Percentiles rank a stretch among this genome's conserved stretches.
phyloP scores from a whole-genome alignment of 1,284 basidiomycete genomes.

The Wallemia hederae region DNA sequence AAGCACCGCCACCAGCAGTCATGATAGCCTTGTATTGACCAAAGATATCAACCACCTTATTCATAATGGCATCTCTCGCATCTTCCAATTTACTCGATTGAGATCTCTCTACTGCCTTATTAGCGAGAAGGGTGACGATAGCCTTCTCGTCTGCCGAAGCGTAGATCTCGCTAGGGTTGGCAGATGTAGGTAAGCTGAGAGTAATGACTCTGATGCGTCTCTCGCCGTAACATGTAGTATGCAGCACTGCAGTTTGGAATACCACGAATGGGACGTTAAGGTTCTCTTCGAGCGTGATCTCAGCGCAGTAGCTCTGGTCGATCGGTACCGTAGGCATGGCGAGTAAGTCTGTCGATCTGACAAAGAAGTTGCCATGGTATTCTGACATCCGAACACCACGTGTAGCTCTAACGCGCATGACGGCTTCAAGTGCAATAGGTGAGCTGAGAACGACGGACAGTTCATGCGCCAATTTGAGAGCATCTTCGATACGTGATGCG shows the following conservation, averaged over 20 bases:
- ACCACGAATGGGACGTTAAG: conserved; percentile 78
- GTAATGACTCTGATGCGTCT: conserved; percentile 88
- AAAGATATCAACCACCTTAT: conserved; percentile 71
- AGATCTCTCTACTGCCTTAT: conserved; percentile 87
- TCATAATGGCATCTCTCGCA: conserved; percentile 61
- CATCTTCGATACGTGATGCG: conserved; percentile 73
- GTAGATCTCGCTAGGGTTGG: conserved; percentile 73
- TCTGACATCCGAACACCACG: conserved; percentile 82
- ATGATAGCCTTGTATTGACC: conserved; percentile 85
- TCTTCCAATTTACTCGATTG: conserved; percentile 67
- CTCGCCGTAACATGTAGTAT: conserved; percentile 87
- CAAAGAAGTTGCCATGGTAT: conserved; percentile 99
- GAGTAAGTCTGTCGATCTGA: conserved; percentile 83
- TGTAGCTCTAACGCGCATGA: conserved; percentile 87
- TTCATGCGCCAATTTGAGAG: conserved; percentile 90
- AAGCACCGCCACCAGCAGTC: conserved; percentile 75
- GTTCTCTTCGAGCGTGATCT: conserved; percentile 89
- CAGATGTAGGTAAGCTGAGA: conserved; percentile 69
- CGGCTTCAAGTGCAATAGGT: conserved; percentile 87
- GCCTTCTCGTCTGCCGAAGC: conserved; percentile 85
- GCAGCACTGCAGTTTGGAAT: conserved; percentile 79
- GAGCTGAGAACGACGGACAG: conserved; percentile 75
- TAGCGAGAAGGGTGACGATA: conserved; percentile 60
- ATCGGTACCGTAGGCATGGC: conserved; percentile 88
- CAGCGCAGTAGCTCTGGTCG: conserved; percentile 90